Percentiles rank a stretch among this genome's conserved stretches.
phyloP scores from a whole-genome alignment of 169 alveolate species.

The Cryptosporidium ubiquitum region DNA sequence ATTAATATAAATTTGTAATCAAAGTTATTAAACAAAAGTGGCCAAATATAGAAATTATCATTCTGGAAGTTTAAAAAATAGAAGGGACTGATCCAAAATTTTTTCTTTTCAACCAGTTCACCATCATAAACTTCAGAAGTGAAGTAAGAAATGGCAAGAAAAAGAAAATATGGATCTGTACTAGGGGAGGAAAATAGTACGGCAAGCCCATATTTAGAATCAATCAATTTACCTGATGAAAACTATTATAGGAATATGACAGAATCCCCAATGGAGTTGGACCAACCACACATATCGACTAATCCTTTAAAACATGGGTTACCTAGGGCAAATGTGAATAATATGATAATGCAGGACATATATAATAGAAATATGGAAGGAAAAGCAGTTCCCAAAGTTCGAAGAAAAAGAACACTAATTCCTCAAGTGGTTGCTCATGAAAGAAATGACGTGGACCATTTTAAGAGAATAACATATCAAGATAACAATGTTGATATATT shows the following conservation, averaged over 20 bases:
- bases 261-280: conserved; percentile 46
- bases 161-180: conserved; percentile 60
- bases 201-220: conserved; percentile 41
- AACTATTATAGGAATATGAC: conserved; percentile 69
- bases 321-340: conserved; percentile 16
- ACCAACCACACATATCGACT: conserved; percentile 63
- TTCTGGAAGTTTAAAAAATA: neutral
- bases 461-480: neutral
- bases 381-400: conserved; percentile 3
- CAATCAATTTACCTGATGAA: conserved; percentile 57
- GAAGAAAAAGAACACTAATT: conserved; percentile 40
- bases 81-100: neutral
- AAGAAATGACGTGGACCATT: neutral
- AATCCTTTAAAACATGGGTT: conserved; percentile 55
- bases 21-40: neutral
- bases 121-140: neutral
- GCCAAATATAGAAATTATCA: neutral
- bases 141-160: conserved; percentile 50
- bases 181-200: neutral
- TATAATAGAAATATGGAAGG: conserved; percentile 4
- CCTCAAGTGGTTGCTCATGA: neutral
- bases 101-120: neutral
- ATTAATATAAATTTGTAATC: too few species aligned
- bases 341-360: conserved; percentile 28
- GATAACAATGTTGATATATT: conserved; percentile 33